Conservation (phyloP, 768 basidiomycete species). For the Hericium coralloides region DNA sequence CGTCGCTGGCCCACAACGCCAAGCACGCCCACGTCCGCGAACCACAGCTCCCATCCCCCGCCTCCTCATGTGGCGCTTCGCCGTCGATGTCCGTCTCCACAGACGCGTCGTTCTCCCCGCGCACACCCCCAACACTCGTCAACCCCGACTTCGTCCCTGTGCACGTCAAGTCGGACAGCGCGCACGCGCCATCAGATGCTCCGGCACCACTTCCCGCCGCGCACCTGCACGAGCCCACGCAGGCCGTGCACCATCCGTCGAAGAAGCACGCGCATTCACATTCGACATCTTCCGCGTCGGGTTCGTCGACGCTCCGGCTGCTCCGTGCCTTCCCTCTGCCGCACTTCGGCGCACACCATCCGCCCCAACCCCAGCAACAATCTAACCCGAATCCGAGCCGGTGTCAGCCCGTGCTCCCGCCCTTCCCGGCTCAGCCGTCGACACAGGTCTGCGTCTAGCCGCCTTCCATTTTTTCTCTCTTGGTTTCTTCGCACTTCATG, state of each 20-base stretch:
- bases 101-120: slow-evolving; percentile 8
- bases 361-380: neutral
- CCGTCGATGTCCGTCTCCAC: slow-evolving; percentile 3
- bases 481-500: neutral
- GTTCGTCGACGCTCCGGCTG: slow-evolving; percentile 9
- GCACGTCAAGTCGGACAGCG: neutral
- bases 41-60: neutral
- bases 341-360: slow-evolving; percentile 5
- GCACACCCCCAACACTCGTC: slow-evolving; percentile 3
- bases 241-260: neutral
- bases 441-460: slow-evolving; percentile 10
- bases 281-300: neutral
- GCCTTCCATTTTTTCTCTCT: neutral
- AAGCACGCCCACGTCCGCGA: neutral
- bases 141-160: neutral
- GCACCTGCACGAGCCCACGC: neutral
- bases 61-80: slow-evolving; percentile 1
- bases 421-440: slow-evolving; percentile 9
- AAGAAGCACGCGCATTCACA: slow-evolving; percentile 1
- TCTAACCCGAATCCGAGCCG: slow-evolving; percentile 7
- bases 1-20: neutral
- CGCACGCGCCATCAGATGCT: neutral
- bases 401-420: neutral
- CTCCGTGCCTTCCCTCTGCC: slow-evolving; percentile 12
- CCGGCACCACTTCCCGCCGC: neutral